A percentile compares a stretch with the other conserved stretches of the same genome.
Conservation (phyloP, 768 basidiomycete species). For the Mycena sanguinolenta region DNA sequence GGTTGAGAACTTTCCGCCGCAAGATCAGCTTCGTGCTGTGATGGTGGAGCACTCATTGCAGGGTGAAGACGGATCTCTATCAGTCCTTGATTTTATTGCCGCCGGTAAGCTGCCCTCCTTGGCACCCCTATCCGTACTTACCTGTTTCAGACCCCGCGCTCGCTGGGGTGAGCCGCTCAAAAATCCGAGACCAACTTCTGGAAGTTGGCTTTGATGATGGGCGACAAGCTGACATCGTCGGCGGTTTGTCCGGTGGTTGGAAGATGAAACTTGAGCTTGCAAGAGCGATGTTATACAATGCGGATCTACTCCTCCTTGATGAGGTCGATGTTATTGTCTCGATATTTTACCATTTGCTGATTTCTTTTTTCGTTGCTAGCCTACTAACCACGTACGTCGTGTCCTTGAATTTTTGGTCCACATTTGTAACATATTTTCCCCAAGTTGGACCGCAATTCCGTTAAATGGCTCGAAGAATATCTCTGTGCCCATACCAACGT, state of each 20-base stretch:
- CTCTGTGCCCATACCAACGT: conserved; percentile 84
- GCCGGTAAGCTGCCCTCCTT: conserved; percentile 66
- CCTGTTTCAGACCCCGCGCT: conserved; percentile 74
- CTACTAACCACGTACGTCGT: conserved; percentile 87
- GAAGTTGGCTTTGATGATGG: conserved; percentile 94
- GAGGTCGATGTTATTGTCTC: conserved; percentile 64
- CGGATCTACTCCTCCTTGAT: conserved; percentile 86
- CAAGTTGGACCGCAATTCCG: conserved; percentile 86
- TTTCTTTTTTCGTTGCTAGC: conserved; percentile 61
- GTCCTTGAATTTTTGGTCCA: conserved; percentile 34
- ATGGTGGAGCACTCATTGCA: conserved; percentile 99
- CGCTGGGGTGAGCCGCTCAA: conserved; percentile 68
- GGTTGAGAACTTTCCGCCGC: conserved; percentile 95
- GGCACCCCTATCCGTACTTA: conserved; percentile 2
- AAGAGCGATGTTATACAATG: conserved; percentile 96
- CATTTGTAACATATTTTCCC: conserved; percentile 26
- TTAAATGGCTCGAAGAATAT: conserved; percentile 93
- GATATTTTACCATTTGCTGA: conserved; percentile 24
- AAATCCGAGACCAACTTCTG: conserved; percentile 82
- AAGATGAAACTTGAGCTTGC: conserved; percentile 99
- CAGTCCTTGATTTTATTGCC: conserved; percentile 92
- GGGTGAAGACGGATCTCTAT: conserved; percentile 88
- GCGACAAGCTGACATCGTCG: conserved; percentile 87
- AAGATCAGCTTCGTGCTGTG: conserved; percentile 85
- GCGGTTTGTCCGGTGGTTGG: conserved; percentile 96